phyloP scores from a whole-genome alignment of 306 rosid species.

The Quercus suber region DNA sequence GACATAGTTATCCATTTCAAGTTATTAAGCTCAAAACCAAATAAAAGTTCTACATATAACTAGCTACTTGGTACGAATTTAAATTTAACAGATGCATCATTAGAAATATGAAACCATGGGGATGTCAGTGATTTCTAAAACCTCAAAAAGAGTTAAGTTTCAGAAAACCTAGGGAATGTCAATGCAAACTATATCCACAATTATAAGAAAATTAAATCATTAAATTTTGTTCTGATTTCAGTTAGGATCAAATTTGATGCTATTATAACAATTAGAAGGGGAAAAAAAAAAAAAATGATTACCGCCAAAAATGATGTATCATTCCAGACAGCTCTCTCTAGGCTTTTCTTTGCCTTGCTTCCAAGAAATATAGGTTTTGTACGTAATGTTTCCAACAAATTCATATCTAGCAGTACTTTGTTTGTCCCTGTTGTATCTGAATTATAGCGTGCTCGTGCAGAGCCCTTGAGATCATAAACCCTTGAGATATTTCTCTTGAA shows the following conservation, averaged over 20 bases:
- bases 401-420: conserved; percentile 91
- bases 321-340: conserved; percentile 95
- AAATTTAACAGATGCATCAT: background rate
- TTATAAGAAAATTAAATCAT: background rate
- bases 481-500: conserved; percentile 77
- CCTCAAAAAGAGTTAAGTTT: background rate
- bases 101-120: background rate
- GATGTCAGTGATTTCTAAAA: background rate
- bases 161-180: background rate
- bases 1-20: no score
- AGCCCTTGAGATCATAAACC: conserved; percentile 97
- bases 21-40: no score
- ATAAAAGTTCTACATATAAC: no score
- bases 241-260: background rate
- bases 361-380: conserved; percentile 95
- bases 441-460: conserved; percentile 92
- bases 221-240: background rate
- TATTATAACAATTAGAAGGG: background rate
- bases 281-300: background rate
- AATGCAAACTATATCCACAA: background rate
- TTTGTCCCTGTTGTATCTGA: conserved; percentile 73
- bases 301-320: conserved; percentile 93
- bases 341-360: conserved; percentile 88
- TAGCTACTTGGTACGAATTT: background rate
- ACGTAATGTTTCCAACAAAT: conserved; percentile 80